Percentiles rank a stretch among this genome's conserved stretches.
These are phyloP conservation scores for Aspergillus neotritici DNA, from an alignment of 2,329 filamentous ascomycete genomes.

Conservation along the genomic window DNA sequence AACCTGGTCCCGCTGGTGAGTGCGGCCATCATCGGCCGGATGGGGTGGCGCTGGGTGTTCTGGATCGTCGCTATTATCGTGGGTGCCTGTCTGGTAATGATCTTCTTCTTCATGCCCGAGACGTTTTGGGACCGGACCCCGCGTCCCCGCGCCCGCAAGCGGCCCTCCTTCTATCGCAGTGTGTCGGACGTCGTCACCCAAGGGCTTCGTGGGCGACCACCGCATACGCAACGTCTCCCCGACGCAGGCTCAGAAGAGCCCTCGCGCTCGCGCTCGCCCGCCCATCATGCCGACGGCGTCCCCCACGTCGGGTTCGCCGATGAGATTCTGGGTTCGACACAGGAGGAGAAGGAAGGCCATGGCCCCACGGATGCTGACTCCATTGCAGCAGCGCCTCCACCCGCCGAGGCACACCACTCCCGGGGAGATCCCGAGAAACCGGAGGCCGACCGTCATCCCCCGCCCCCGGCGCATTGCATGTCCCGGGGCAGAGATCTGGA, in stretches of 20 bases:
- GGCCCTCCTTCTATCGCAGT: conserved; percentile 30
- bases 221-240: conserved; percentile 17
- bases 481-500: conserved; percentile 25
- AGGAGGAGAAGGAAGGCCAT: conserved; percentile 1
- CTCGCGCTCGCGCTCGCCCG: conserved; percentile 4
- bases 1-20: conserved; percentile 84
- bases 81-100: conserved; percentile 60
- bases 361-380: not conserved
- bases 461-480: conserved; percentile 4
- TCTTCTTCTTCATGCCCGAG: conserved; percentile 90
- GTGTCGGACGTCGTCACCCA: conserved; percentile 34
- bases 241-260: conserved; percentile 11
- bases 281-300: too few relatives aligned
- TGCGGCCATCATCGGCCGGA: conserved; percentile 70
- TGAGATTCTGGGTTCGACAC: not conserved
- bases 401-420: too few relatives aligned
- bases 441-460: conserved; percentile 10
- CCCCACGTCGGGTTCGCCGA: conserved; percentile 55
- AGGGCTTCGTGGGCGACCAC: conserved; percentile 31
- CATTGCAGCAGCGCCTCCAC: too few relatives aligned
- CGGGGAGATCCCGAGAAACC: conserved; percentile 11
- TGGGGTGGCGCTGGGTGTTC: conserved; percentile 88
- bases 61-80: conserved; percentile 82
- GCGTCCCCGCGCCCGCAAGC: conserved; percentile 36
- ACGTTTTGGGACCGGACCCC: conserved; percentile 92